Evolutionary conservation across 495 filamentous ascomycete genomes (phyloP).

Genomic region (Aspergillus bertholletiae): DNA sequence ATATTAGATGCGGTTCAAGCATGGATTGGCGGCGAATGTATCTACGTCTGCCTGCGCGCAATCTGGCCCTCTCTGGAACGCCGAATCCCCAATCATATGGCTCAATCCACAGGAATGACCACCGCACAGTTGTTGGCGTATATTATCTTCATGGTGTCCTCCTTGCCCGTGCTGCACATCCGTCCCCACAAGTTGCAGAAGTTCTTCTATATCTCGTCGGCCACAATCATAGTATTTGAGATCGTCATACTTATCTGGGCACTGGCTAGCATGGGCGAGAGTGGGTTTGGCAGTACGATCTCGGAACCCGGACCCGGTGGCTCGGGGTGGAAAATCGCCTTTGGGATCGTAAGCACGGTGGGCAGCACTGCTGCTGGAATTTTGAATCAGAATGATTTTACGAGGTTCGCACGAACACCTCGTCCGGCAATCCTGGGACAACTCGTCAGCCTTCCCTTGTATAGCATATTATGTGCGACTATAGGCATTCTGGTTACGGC

Average conservation of each 20-base stretch:
- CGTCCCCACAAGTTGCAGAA: slow-evolving; percentile 13
- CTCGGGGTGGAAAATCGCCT: slow-evolving; percentile 15
- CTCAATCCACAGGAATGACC: slow-evolving; percentile 23
- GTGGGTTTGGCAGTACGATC: slow-evolving; percentile 11
- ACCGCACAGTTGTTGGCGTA: slow-evolving; percentile 22
- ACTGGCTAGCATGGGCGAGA: slow-evolving; percentile 12
- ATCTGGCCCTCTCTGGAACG: slow-evolving; percentile 19
- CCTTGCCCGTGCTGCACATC: slow-evolving; percentile 14
- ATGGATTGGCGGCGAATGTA: slow-evolving; percentile 26
- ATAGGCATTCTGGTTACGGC: slow-evolving; percentile 37
- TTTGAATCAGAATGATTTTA: slow-evolving; percentile 23
- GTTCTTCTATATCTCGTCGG: slow-evolving; percentile 12
- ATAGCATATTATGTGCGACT: slow-evolving; percentile 26
- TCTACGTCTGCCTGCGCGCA: slow-evolving; percentile 22
- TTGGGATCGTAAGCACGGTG: slow-evolving; percentile 18
- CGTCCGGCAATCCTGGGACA: slow-evolving; percentile 20
- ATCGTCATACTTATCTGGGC: slow-evolving; percentile 13
- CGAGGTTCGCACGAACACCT: slow-evolving; percentile 20
- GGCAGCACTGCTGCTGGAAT: slow-evolving; percentile 19
- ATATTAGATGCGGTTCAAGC: slow-evolving; percentile 23
- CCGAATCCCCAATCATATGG: slow-evolving; percentile 25
- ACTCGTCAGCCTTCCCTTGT: slow-evolving; percentile 13
- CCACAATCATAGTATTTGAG: slow-evolving; percentile 10
- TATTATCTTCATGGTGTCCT: slow-evolving; percentile 19
- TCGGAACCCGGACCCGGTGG: not conserved